Evolutionary conservation across 306 rosid genomes (phyloP), one percentile per base, ranked within the genome.

Genomic region (Boehmeria nivea): DNA sequence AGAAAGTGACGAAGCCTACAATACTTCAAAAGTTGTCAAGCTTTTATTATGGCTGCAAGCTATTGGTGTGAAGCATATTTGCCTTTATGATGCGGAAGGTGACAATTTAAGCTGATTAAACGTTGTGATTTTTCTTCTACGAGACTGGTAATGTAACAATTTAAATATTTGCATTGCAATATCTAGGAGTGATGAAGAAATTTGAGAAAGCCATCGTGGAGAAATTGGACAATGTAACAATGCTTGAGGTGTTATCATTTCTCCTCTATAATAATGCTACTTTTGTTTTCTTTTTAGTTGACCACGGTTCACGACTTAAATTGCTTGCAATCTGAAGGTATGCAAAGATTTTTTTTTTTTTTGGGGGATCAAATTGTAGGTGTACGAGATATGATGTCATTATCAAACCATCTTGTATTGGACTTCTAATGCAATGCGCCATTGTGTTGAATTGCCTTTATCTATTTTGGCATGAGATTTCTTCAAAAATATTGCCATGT

Each of bases 41-140:
- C 91, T 90, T 66, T 57, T 90, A 60, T 64, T 25, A 53, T 90
- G 95, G 95, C 72, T 90, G 68, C 72, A 69, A 55, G 63, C 77
- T 12, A 18, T 84, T 55, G 94, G 97, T n/a, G 69, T 86, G 51
- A 83, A 70, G 74, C 74, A 57, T 48, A 70, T 90, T 6, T 84
- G 88, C 81, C 89, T 86, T 49, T 90, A 84, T 65, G 95, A 90
- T 57, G 67, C 68, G 73, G 87, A 83, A 66, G 97, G 97, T 89
- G 73, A 54, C 61, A 72, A 51, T 44, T 54, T 60, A 44, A 54
- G 39, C 43, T 38, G 36, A 60, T 52, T 63, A 44, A 45, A 24
- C 2, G 13, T 49, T 27, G 71, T 25, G 13, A 28, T 63, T 62
- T 31, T 31, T 2, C 55, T 61, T 51, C 57, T 69, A 58, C 25